Percentiles rank a stretch among this genome's conserved stretches.
Evolutionary conservation across 768 basidiomycete species (phyloP).

Genomic region (Coprinellus micaceus): DNA sequence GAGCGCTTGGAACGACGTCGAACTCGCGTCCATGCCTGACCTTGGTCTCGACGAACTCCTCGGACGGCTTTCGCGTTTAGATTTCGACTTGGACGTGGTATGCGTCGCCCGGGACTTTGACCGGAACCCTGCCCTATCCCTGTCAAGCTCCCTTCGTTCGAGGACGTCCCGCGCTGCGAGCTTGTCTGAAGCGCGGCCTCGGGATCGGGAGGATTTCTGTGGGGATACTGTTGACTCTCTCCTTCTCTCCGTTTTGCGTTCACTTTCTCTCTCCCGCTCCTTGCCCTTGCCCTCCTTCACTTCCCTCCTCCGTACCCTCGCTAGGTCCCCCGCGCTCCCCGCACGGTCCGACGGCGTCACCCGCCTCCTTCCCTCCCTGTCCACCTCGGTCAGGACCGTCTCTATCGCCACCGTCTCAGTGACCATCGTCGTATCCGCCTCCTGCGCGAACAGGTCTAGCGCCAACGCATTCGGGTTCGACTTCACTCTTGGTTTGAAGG

Average conservation of each 20-base stretch:
- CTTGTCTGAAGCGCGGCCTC: no score
- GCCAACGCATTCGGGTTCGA: background rate
- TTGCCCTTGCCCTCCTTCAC: background rate
- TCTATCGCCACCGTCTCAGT: background rate
- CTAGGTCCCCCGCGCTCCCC: background rate
- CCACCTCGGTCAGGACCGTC: background rate
- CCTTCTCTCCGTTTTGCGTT: no score
- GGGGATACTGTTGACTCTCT: no score
- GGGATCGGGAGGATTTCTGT: no score
- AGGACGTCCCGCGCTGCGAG: no score
- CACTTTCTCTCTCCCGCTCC: background rate
- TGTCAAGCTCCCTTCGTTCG: no score
- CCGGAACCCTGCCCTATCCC: no score
- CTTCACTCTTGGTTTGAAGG: background rate
- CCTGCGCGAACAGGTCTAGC: background rate
- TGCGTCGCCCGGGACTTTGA: no score
- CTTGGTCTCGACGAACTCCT: background rate
- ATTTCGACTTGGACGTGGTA: background rate
- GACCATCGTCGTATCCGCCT: background rate
- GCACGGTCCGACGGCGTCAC: background rate
- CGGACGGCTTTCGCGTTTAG: background rate
- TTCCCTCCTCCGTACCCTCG: background rate
- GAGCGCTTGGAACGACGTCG: conserved; percentile 6
- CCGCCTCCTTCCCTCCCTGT: background rate
- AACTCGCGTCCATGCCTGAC: background rate